These are phyloP conservation scores for Acer negundo DNA, from an alignment of 345 rosid genomes.

Conservation along the genomic window DNA sequence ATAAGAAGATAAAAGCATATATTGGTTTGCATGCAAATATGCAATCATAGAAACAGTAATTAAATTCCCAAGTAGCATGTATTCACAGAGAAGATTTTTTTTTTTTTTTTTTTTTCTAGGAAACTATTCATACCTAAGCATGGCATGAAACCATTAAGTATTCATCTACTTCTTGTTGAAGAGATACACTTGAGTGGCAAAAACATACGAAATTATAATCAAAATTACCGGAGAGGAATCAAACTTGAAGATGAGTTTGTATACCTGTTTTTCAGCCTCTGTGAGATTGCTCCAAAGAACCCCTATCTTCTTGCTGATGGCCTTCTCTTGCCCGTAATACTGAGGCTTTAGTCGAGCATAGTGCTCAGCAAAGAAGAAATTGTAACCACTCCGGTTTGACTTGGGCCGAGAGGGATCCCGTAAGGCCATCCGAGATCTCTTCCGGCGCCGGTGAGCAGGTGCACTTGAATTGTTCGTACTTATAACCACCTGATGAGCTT, in stretches of 20 bases:
- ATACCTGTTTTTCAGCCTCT: conserved; percentile 75
- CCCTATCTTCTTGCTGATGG: conserved; percentile 68
- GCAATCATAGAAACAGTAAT: background rate
- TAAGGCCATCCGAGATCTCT: conserved; percentile 46
- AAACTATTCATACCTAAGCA: too few species aligned
- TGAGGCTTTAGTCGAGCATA: conserved; percentile 62
- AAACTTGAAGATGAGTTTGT: background rate
- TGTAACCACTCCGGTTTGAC: conserved; percentile 77
- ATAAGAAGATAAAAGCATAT: background rate
- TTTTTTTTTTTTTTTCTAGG: background rate
- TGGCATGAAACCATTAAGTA: background rate
- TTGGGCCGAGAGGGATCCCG: conserved; percentile 66
- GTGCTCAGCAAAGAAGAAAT: conserved; percentile 72
- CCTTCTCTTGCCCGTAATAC: conserved; percentile 56
- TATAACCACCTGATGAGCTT: conserved; percentile 29
- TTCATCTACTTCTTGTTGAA: background rate
- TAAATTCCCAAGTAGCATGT: background rate
- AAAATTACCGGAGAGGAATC: background rate
- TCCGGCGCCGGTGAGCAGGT: conserved; percentile 46
- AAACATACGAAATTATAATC: background rate
- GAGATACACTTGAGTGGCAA: background rate
- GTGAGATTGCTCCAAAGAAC: conserved; percentile 66
- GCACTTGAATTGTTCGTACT: conserved; percentile 32
- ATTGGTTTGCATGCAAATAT: background rate
- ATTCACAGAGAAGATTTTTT: background rate